Conservation (phyloP, 2,329 filamentous ascomycete species). For the Mollisia scopiformis region DNA sequence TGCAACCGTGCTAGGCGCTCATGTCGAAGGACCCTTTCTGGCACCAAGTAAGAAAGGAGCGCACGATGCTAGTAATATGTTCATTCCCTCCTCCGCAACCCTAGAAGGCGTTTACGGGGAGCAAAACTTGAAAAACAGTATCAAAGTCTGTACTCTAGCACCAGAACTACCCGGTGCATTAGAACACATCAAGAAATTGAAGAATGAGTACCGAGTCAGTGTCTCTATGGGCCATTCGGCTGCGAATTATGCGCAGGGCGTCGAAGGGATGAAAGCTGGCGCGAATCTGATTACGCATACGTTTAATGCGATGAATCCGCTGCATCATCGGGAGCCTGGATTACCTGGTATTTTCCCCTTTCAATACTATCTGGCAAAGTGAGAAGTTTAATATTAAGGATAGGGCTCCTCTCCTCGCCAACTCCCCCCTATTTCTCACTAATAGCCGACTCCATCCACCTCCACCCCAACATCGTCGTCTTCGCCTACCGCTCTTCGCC, state of each 20-base stretch:
- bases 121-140: constrained; percentile 39
- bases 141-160: constrained; percentile 55
- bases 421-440: constrained; percentile 49
- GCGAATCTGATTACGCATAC: constrained; percentile 56
- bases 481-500: constrained; percentile 52
- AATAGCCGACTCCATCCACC: constrained; percentile 56
- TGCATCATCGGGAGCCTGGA: constrained; percentile 53
- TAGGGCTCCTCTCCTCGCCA: constrained; percentile 37
- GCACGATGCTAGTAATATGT: constrained; percentile 40
- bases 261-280: constrained; percentile 48
- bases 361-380: no score
- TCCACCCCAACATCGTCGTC: constrained; percentile 52
- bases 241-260: constrained; percentile 50
- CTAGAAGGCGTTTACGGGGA: constrained; percentile 47
- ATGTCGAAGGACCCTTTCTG: constrained; percentile 59
- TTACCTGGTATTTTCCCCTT: constrained; percentile 45
- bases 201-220: constrained; percentile 29
- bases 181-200: constrained; percentile 45
- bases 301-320: constrained; percentile 56
- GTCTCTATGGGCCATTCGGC: constrained; percentile 46
- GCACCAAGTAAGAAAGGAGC: constrained; percentile 56
- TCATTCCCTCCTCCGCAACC: constrained; percentile 23
- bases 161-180: constrained; percentile 50
- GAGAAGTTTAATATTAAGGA: neutral
- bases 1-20: constrained; percentile 57